Evolutionary conservation across 805 yeast species (phyloP).

Genomic region (Starmerella sp.): DNA sequence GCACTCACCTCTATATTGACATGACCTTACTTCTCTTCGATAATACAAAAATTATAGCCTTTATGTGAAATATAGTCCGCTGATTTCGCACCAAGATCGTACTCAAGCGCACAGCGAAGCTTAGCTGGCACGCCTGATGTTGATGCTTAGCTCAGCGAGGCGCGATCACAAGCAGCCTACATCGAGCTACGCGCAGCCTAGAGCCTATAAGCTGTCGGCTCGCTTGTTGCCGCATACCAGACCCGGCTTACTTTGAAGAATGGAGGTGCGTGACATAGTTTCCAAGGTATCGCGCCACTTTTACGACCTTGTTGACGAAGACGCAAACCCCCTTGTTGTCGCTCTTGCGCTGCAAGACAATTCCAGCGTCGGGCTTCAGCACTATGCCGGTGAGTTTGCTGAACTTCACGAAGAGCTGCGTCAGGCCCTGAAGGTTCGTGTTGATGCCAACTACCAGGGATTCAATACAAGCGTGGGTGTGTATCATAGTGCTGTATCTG

Average conservation of each 20-base stretch:
- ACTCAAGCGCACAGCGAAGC: background rate
- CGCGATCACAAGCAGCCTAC: background rate
- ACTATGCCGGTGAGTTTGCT: conserved; percentile 54
- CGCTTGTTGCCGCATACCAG: background rate
- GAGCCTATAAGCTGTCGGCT: background rate
- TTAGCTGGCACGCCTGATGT: background rate
- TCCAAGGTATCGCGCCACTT: conserved; percentile 21
- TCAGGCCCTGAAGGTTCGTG: conserved; percentile 51
- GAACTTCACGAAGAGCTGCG: conserved; percentile 48
- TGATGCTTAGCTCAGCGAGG: background rate
- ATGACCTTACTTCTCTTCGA: no score
- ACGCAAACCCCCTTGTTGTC: conserved; percentile 71
- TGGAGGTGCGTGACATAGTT: conserved; percentile 20
- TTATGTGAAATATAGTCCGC: background rate
- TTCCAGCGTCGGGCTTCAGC: conserved; percentile 84
- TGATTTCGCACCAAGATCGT: no score
- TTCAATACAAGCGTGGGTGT: conserved; percentile 80
- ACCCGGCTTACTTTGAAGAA: background rate
- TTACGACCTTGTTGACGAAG: conserved; percentile 36
- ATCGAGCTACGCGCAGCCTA: background rate
- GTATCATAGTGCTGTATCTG: conserved; percentile 56
- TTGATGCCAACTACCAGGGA: conserved; percentile 51
- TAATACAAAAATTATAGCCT: background rate
- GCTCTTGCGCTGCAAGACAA: conserved; percentile 76
- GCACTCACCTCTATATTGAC: background rate